These are phyloP conservation scores for Pichia sp. DNA, from an alignment of 1,139 yeast genomes.

Conservation along the genomic window DNA sequence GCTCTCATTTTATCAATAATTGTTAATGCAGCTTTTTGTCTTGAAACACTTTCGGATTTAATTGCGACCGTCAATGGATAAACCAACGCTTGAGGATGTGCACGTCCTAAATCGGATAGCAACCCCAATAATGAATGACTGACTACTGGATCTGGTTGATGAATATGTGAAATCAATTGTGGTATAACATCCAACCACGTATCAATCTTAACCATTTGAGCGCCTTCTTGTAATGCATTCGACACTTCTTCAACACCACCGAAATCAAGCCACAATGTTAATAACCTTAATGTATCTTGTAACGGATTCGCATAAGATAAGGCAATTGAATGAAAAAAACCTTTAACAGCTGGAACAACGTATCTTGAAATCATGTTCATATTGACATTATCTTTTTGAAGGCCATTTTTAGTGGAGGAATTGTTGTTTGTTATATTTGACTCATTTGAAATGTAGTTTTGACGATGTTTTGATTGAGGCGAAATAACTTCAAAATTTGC, in stretches of 20 bases:
- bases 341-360: conserved; percentile 90
- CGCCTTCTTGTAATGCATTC: conserved; percentile 85
- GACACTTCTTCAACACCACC: conserved; percentile 94
- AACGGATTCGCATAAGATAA: conserved; percentile 80
- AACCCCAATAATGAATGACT: conserved; percentile 74
- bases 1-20: conserved; percentile 89
- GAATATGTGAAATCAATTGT: conserved; percentile 91
- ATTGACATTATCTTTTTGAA: conserved; percentile 21
- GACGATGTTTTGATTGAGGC: conserved; percentile 31
- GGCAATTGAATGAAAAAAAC: conserved; percentile 92
- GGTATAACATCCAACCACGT: conserved; percentile 96
- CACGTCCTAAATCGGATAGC: conserved; percentile 82
- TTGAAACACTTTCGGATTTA: conserved; percentile 81
- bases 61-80: conserved; percentile 96
- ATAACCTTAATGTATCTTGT: conserved; percentile 84
- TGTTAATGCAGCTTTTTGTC: conserved; percentile 87
- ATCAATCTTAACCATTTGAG: conserved; percentile 81
- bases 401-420: background rate
- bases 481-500: conserved; percentile 95
- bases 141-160: conserved; percentile 86
- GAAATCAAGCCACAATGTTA: conserved; percentile 92
- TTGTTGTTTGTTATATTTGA: background rate
- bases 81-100: conserved; percentile 95
- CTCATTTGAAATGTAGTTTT: conserved; percentile 11
- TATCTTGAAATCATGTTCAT: conserved; percentile 52